These are phyloP conservation scores for Syzygium aromaticum DNA, from an alignment of 345 rosid species.

Conservation along the genomic window DNA sequence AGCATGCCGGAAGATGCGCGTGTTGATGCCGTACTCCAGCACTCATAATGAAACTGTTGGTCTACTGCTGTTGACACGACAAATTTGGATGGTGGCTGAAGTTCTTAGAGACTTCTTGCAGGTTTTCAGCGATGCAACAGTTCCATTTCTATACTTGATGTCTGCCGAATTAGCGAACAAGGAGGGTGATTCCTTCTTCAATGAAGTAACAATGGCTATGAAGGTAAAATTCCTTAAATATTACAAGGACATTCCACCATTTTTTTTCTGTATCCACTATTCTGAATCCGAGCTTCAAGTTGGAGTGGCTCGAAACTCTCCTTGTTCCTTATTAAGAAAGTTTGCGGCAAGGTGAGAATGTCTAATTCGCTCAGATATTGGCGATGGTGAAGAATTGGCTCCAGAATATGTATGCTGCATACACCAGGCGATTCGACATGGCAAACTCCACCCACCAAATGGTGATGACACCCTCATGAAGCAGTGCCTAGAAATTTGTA, in stretches of 20 bases:
- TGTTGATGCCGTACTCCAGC: neutral
- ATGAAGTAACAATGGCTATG: accelerated
- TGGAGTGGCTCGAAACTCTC: neutral
- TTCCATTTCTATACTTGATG: neutral
- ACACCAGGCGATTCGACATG: neutral
- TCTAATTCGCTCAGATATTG: accelerated
- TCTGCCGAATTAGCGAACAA: neutral
- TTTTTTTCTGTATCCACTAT: no score
- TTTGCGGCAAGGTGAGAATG: no score
- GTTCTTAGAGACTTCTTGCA: neutral
- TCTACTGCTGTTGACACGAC: neutral
- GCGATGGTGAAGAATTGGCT: no score
- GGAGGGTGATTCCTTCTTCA: neutral
- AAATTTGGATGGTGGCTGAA: neutral
- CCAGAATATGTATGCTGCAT: no score
- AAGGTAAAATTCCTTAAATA: neutral
- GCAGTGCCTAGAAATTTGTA: accelerated
- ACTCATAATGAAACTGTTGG: accelerated
- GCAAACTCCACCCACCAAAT: neutral
- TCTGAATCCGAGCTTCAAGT: no score
- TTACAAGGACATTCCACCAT: neutral
- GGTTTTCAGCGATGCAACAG: neutral
- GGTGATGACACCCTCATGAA: neutral
- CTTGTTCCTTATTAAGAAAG: neutral
- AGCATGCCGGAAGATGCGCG: neutral